Conservation (phyloP, 1,139 yeast genomes). For the Taiozyma onychis region DNA sequence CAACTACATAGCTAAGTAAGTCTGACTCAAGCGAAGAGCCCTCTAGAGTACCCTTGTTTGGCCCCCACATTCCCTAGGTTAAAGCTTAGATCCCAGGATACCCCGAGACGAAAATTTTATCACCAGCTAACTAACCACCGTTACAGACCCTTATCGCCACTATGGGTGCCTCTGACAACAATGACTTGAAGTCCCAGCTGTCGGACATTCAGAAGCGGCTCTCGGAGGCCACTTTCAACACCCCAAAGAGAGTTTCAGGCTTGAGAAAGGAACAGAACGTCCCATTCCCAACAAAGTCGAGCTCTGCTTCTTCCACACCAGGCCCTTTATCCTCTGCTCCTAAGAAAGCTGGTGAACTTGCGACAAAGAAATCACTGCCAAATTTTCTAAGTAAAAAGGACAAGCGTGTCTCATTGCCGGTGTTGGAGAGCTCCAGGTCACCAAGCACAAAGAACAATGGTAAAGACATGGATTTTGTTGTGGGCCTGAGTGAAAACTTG, state of each 20-base stretch:
- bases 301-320: background rate
- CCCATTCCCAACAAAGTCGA: constrained; percentile 2
- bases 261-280: constrained; percentile 13
- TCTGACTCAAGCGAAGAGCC: background rate
- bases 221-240: constrained; percentile 31
- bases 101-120: background rate
- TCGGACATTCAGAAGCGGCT: constrained; percentile 55
- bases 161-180: constrained; percentile 16
- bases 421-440: constrained; percentile 23
- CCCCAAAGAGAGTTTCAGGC: constrained; percentile 22
- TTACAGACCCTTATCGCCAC: background rate
- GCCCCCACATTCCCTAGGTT: background rate
- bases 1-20: background rate
- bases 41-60: background rate
- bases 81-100: background rate
- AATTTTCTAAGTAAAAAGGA: constrained; percentile 25
- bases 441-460: constrained; percentile 23
- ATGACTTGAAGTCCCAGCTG: constrained; percentile 54
- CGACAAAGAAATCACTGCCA: constrained; percentile 24
- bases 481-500: constrained; percentile 76
- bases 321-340: constrained; percentile 9
- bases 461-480: constrained; percentile 73
- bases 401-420: constrained; percentile 27
- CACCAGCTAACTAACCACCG: background rate
- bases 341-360: constrained; percentile 24